Evolutionary conservation across 148 eudicot genomes (phyloP).

Genomic region (Rhododendron molle): DNA sequence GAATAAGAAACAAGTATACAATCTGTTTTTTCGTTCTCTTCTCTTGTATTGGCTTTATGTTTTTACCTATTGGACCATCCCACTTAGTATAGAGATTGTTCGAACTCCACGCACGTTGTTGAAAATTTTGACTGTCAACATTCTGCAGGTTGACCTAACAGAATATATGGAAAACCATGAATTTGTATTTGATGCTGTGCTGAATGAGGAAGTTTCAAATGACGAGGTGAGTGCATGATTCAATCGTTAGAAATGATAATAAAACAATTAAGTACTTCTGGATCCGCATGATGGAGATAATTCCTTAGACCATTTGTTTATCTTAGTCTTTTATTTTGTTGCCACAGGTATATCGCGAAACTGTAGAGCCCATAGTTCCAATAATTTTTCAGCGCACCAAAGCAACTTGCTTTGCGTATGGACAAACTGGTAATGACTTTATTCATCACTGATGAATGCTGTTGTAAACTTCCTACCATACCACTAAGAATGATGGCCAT

Average conservation of each 20-base stretch:
- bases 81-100: background rate
- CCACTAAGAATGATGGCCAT: background rate
- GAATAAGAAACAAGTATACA: background rate
- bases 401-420: constrained; percentile 99
- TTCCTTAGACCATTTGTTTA: background rate
- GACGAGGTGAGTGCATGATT: constrained; percentile 61
- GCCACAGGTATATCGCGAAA: constrained; percentile 83
- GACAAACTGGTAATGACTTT: constrained; percentile 72
- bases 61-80: background rate
- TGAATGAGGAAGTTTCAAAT: constrained; percentile 96
- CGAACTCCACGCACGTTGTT: background rate
- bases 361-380: constrained; percentile 97
- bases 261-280: background rate
- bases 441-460: background rate
- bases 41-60: background rate
- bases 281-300: background rate
- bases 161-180: constrained; percentile 92
- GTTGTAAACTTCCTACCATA: background rate
- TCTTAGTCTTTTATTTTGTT: constrained; percentile 5
- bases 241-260: background rate
- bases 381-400: constrained; percentile 95
- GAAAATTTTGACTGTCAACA: constrained; percentile 3
- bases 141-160: constrained; percentile 90
- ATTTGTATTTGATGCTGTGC: constrained; percentile 96
- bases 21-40: background rate